Base-by-base conservation (phyloP, 371 early-diverging fungal genomes). In the Apophysomyces elegans region DNA sequence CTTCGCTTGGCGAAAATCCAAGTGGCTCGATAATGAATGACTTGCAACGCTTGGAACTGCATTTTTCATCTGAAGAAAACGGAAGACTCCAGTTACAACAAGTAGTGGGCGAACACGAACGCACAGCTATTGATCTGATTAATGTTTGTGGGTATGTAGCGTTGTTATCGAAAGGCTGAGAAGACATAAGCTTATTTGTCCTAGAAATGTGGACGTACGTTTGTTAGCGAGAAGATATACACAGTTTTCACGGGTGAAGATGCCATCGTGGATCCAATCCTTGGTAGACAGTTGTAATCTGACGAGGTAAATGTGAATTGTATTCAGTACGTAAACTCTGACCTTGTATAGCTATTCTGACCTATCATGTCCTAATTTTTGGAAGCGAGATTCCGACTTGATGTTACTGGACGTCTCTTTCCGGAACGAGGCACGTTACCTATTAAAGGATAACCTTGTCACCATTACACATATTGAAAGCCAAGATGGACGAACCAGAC, bases 141-240 rank as follows among this genome's bases (percentile, higher is more conserved):
- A 66, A 67, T 8, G 7, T 77, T 8, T 35, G 66, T 46, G 73
- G 76, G 76, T 72, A 74, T 69, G 47, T n/a, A 12, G 14, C 4
- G 37, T 36, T 11, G 4, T 16, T 57, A 0, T 16, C 50, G 26
- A 4, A 11, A 36, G 18, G 37, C 7, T 37, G 16, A 44, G 37
- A 35, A 8, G 7, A 21, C 36, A 32, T 11, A 62, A 56, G 57
- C 26, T 37, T n/a, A 41, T 11, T 36, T 56, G 46, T 43, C 1
- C 6, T 70, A 77, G 78, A 14, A 36, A 63, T 39, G 60, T 79
- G 4, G 80, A 80, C 69, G 61, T 68, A n/a, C 77, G 76, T 3
- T 47, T 80, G 26, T 58, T 64, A 38, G 77, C 80, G 21, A 75
- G 69, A 21, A 57, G 64, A 32, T 67, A 56, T 11, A 39, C 59